phyloP scores from a whole-genome alignment of 495 filamentous ascomycete genomes.

The Staphylotrichum tortipilum region DNA sequence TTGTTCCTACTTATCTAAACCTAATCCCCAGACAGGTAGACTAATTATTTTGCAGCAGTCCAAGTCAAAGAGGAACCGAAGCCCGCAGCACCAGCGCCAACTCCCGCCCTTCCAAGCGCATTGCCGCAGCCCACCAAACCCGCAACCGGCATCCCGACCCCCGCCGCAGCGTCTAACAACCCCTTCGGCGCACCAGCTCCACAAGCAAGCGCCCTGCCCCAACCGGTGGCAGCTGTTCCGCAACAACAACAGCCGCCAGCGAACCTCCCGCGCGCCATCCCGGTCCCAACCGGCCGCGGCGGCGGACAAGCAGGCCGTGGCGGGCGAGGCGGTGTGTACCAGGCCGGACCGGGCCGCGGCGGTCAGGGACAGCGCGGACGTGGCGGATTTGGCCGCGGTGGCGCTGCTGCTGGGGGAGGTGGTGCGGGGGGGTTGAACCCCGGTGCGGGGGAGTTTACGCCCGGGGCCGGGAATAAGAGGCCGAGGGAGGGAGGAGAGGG shows the following conservation, averaged over 20 bases:
- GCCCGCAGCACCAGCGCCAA: conserved; percentile 2
- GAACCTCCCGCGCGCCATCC: conserved; percentile 5
- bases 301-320: conserved; percentile 5
- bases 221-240: neutral
- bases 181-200: conserved; percentile 17
- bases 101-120: neutral
- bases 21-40: neutral
- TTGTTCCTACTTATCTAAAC: neutral
- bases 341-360: conserved; percentile 14
- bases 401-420: conserved; percentile 2
- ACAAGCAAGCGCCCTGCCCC: neutral
- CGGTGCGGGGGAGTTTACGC: conserved; percentile 23
- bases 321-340: conserved; percentile 12
- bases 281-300: conserved; percentile 5
- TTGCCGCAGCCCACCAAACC: conserved; percentile 9
- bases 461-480: conserved; percentile 22
- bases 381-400: conserved; percentile 18
- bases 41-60: conserved; percentile 21
- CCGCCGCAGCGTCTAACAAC: conserved; percentile 5
- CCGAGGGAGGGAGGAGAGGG: conserved; percentile 15
- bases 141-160: neutral
- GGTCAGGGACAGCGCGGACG: conserved; percentile 22
- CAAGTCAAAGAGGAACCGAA: conserved; percentile 19
- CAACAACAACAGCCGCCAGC: conserved; percentile 10
- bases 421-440: conserved; percentile 19